Evolutionary conservation across 257 asterid genomes (phyloP).

Genomic region (Solanum arcanum): DNA sequence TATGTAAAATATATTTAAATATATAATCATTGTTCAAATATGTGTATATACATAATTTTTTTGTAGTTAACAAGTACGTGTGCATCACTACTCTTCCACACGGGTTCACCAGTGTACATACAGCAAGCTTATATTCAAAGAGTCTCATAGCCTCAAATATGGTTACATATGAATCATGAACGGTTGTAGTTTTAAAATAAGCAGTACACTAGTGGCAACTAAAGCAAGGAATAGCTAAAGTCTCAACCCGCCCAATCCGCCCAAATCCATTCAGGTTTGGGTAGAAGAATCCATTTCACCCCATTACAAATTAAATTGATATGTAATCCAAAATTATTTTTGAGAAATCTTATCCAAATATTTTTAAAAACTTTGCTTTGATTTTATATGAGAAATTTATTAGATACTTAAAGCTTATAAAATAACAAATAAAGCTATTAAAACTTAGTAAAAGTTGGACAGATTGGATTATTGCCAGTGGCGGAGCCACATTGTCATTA

Average conservation of each 20-base stretch:
- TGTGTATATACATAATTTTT: not conserved
- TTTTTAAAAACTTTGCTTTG: not conserved
- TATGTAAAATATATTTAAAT: not conserved
- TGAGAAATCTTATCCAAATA: not conserved
- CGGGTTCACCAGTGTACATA: not conserved
- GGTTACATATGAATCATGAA: not conserved
- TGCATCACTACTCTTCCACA: not conserved
- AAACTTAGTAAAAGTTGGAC: not conserved
- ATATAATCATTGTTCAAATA: not conserved
- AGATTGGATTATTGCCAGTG: not conserved
- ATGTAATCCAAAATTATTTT: not conserved
- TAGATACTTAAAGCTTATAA: not conserved
- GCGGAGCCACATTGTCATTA: too few relatives aligned
- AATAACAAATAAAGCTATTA: too few relatives aligned
- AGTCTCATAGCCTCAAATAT: not conserved
- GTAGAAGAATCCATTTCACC: not conserved
- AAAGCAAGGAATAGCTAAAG: not conserved
- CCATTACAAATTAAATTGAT: not conserved
- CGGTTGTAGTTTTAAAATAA: not conserved
- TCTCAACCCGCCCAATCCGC: not conserved
- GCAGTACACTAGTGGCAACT: not conserved
- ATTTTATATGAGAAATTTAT: not conserved
- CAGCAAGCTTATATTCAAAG: not conserved
- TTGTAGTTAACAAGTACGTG: not conserved
- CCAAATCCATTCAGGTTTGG: not conserved